Evolutionary conservation across 129 eudicot species (phyloP).

Genomic region (Tanacetum coccineum): DNA sequence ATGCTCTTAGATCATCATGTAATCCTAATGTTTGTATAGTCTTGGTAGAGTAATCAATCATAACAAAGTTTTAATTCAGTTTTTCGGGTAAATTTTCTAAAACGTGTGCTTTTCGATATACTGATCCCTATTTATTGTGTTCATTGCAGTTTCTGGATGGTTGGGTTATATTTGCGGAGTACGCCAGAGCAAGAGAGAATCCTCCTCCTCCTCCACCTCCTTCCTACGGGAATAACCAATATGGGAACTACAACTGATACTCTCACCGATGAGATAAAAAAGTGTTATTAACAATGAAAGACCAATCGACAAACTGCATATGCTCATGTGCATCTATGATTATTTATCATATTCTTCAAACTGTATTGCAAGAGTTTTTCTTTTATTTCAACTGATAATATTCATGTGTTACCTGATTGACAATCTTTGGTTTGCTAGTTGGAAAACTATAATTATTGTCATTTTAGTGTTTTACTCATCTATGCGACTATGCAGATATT

Average conservation of each 20-base stretch:
- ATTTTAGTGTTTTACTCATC: background rate
- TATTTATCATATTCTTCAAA: background rate
- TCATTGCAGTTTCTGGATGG: constrained; percentile 85
- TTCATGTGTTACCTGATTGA: background rate
- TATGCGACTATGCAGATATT: background rate
- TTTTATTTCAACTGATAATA: background rate
- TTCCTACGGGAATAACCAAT: constrained; percentile 26
- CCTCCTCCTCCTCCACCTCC: constrained; percentile 34
- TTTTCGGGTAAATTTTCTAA: background rate
- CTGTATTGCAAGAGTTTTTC: background rate
- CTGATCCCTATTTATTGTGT: background rate
- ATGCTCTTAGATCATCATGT: background rate
- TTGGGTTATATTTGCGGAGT: constrained; percentile 96
- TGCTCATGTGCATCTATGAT: background rate
- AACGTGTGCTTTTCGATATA: background rate
- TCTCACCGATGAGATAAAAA: constrained; percentile 3
- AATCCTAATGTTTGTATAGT: background rate
- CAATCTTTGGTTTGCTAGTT: background rate
- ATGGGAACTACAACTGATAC: constrained; percentile 19
- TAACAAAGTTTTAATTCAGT: background rate
- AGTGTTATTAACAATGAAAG: constrained; percentile 15
- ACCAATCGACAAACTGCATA: constrained; percentile 2
- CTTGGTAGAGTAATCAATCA: background rate
- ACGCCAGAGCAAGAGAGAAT: constrained; percentile 62
- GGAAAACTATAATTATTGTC: background rate